Evolutionary conservation across 352 stramenopile genomes (phyloP), one percentile per base, ranked within the genome.

Genomic region (Phytophthora pistaciae): DNA sequence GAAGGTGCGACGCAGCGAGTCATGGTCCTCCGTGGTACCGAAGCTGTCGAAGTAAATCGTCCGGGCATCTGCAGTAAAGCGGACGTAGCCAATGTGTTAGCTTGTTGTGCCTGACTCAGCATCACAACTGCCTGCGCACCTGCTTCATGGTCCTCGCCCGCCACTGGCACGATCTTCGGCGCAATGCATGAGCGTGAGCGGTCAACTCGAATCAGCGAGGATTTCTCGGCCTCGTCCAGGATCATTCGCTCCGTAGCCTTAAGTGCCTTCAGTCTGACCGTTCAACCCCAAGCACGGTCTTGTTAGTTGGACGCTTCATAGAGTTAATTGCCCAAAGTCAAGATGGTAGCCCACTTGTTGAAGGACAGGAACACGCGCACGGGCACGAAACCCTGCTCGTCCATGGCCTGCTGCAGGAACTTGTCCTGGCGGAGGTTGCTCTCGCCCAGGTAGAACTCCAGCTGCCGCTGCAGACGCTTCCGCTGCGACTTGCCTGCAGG

Each of bases 1-100:
- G 48, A 93, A 89, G 21, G 75, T 60, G 40, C 78, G 78, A 40
- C 86, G 78, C 53, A 95, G 72, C 57, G 80, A 88, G 68, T 93
- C 84, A 67, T 95, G 85, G 67, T 95, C 84, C 52, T 92, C 83
- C 9, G 64, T 67, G 11, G 60, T 59, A 16, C 72, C 64, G 46
- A 93, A 92, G 56, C 78, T 88, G 60, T 95, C 88, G n/a, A 95
- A 80, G 61, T 95, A 95, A 49, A 95, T 78, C 8, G 84, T 93
- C 31, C 80, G 56, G 13, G 46, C 66, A 18, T 85, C 88, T 93
- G 55, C 6, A 23, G 6, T 53, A 42, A 50, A 52, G 44, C 1
- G 56, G 13, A 59, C 16, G 59, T 1, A 55, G 36, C 18, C 21
- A 5, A 21, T 3, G 21, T 4, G 44, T 66, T 5, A 57, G 33